These are phyloP conservation scores for Diplodia seriata DNA, from an alignment of 2,329 filamentous ascomycete species.

Conservation along the genomic window DNA sequence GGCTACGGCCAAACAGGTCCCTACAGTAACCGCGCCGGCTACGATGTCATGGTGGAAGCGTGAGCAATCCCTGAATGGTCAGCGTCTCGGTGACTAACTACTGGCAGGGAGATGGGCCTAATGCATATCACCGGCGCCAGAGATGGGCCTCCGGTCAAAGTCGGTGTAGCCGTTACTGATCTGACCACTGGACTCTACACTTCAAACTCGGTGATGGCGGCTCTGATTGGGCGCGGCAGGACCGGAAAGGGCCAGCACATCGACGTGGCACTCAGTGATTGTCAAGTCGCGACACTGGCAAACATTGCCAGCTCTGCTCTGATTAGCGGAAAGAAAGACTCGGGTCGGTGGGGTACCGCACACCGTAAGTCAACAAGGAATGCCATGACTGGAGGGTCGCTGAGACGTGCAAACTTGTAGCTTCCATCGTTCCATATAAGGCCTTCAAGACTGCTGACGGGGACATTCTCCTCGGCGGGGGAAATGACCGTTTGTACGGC, in stretches of 20 bases:
- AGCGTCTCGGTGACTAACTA: constrained; percentile 34
- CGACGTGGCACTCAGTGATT: constrained; percentile 89
- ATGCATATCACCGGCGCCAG: constrained; percentile 97
- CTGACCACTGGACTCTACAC: constrained; percentile 95
- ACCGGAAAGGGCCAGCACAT: constrained; percentile 89
- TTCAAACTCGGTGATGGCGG: constrained; percentile 94
- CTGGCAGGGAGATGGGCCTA: constrained; percentile 77
- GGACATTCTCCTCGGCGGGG: constrained; percentile 68
- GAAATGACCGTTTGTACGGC: constrained; percentile 68
- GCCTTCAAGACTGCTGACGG: constrained; percentile 74
- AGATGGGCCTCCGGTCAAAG: constrained; percentile 92
- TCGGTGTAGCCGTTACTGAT: constrained; percentile 96
- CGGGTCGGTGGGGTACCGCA: constrained; percentile 92
- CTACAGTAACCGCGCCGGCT: constrained; percentile 84
- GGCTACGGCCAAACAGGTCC: constrained; percentile 96
- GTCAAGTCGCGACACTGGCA: constrained; percentile 90
- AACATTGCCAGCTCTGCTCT: constrained; percentile 94
- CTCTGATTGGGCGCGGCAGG: constrained; percentile 75
- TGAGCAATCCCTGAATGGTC: constrained; percentile 39
- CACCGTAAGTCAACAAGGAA: constrained; percentile 68
- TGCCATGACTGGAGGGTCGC: background rate
- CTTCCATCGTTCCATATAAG: constrained; percentile 96
- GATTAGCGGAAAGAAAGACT: constrained; percentile 85
- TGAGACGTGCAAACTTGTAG: constrained; percentile 53
- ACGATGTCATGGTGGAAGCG: constrained; percentile 99